phyloP scores from a whole-genome alignment of 768 basidiomycete species.

The Mycena haematopus region DNA sequence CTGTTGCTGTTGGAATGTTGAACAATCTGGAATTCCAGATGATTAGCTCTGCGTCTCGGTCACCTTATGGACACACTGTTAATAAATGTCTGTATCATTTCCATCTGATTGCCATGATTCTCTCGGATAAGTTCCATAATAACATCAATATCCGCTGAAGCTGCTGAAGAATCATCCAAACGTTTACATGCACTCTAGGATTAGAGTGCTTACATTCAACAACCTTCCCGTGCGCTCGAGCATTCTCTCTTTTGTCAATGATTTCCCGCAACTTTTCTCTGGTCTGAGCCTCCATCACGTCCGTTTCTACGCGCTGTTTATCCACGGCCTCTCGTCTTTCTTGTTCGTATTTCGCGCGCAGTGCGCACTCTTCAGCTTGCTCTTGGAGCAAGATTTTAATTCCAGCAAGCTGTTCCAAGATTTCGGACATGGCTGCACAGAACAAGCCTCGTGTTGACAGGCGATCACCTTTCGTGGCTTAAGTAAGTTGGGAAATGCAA shows the following conservation, averaged over 20 bases:
- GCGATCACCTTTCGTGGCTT: neutral
- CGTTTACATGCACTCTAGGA: neutral
- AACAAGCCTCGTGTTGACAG: conserved; percentile 20
- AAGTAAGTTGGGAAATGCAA: too few species aligned
- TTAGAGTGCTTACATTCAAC: conserved; percentile 3
- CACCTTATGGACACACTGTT: neutral
- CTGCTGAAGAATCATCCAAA: neutral
- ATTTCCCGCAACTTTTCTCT: conserved; percentile 17
- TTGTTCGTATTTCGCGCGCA: conserved; percentile 5
- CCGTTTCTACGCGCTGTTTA: conserved; percentile 12
- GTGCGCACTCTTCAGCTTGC: conserved; percentile 13
- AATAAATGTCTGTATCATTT: conserved; percentile 2
- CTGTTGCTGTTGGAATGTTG: neutral
- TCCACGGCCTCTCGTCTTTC: conserved; percentile 14
- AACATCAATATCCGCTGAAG: neutral
- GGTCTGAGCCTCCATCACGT: conserved; percentile 6
- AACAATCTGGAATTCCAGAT: conserved; percentile 1
- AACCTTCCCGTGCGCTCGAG: neutral
- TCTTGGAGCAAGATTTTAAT: conserved; percentile 23
- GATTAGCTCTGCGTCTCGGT: neutral
- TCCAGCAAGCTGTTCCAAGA: conserved; percentile 14
- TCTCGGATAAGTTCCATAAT: conserved; percentile 13
- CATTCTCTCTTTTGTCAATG: neutral
- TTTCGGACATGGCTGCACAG: conserved; percentile 14
- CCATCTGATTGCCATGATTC: conserved; percentile 12